These are phyloP conservation scores for Auricularia sp. DNA, from an alignment of 768 basidiomycete species.

Conservation along the genomic window DNA sequence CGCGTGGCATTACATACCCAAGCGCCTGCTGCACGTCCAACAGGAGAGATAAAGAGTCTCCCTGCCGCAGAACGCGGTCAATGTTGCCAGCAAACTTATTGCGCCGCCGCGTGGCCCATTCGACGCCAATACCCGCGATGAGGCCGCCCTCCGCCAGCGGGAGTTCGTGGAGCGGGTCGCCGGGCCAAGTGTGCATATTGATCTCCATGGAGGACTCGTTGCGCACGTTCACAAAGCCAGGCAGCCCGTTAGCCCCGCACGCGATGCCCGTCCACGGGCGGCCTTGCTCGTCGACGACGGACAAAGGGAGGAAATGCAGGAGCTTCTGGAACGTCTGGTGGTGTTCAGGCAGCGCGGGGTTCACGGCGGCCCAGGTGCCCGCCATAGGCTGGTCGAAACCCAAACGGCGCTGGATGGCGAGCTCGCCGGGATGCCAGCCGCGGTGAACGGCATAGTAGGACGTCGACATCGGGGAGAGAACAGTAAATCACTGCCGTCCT, in stretches of 20 bases:
- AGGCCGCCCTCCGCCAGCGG: slow-evolving; percentile 20
- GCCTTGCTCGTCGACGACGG: slow-evolving; percentile 38
- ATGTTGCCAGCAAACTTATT: slow-evolving; percentile 53
- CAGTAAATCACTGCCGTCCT: too few relatives aligned
- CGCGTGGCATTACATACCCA: slow-evolving; percentile 33
- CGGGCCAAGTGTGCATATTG: slow-evolving; percentile 36
- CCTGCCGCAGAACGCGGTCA: slow-evolving; percentile 21
- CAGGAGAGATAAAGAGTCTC: slow-evolving; percentile 25
- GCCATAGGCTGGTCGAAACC: slow-evolving; percentile 29
- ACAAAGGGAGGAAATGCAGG: slow-evolving; percentile 45
- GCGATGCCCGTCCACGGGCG: slow-evolving; percentile 55
- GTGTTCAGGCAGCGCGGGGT: slow-evolving; percentile 37
- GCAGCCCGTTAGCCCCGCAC: slow-evolving; percentile 31
- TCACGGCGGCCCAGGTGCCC: slow-evolving; percentile 30
- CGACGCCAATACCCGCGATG: slow-evolving; percentile 50
- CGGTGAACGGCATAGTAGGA: not conserved
- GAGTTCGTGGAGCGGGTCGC: slow-evolving; percentile 42
- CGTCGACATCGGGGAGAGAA: not conserved
- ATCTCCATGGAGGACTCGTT: slow-evolving; percentile 29
- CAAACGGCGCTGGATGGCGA: slow-evolving; percentile 36
- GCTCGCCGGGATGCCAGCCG: slow-evolving; percentile 41
- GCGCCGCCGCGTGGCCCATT: slow-evolving; percentile 44
- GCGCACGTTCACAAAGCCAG: slow-evolving; percentile 35
- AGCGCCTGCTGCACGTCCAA: slow-evolving; percentile 44
- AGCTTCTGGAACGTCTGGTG: slow-evolving; percentile 40